Base-by-base conservation (phyloP, 192 early-diverging fungal genomes). In the Spizellomyces punctatus region DNA sequence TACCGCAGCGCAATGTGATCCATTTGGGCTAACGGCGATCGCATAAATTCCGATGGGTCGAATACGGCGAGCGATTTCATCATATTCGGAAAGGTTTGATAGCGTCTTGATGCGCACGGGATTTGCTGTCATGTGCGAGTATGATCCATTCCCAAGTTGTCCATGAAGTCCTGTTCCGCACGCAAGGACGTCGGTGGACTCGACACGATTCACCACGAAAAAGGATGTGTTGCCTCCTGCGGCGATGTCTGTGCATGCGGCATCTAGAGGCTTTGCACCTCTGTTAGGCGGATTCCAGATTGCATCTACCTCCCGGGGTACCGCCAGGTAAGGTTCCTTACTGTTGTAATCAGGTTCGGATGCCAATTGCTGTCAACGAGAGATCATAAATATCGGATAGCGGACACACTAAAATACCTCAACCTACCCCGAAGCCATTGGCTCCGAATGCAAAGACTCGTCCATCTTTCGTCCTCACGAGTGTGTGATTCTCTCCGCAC, bases 141-240 rank as follows among this genome's bases (percentile, higher is more conserved):
- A 79, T 46, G 66, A 54, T 14, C 78, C 81, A 45, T 65, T 57
- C 21, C 81, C 81, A 5, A 82, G 73, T 63, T 82, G 81, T 10
- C 82, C 79, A 52, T 76, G 69, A n/a, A 77, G 64, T 41, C 73
- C 65, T 67, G 59, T 78, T 9, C 82, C 82, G 55, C 74, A 69
- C 10, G 64, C 63, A 36, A 67, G 59, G 4, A 83, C 78, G 12
- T 76, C 69, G 12, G 69, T 74, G 21, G 58, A 14, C 8, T 70
- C 60, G 8, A 44, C 21, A 12, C 27, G 7, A n/a, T 79, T 74
- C 12, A 80, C 17, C 6, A 76, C 65, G 41, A 83, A 69, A 8
- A 79, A 36, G 36, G 70, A 63, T n/a, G 79, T 78, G 65, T 80
- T 66, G 12, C 76, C 78, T 47, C 75, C 78, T 6, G 78, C 78